Conservation (phyloP, 176 grass and related monocot genomes). For the Luzula sylvatica region DNA sequence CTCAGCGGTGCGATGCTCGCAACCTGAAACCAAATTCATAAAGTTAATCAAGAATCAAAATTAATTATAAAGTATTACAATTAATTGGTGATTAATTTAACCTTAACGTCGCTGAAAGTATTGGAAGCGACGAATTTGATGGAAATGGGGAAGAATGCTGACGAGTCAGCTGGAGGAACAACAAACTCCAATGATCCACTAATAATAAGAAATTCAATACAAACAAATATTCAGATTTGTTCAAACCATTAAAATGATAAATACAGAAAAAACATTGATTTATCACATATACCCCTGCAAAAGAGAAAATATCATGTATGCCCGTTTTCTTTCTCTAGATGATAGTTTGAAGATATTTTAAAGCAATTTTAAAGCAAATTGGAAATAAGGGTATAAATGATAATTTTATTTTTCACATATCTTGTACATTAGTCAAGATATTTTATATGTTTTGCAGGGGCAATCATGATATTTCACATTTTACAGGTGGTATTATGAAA, state of each 20-base stretch:
- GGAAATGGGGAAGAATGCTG: slow-evolving; percentile 67
- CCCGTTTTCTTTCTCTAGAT: too few relatives aligned
- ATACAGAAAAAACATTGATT: background rate
- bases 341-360: too few relatives aligned
- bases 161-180: slow-evolving; percentile 61
- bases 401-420: too few relatives aligned
- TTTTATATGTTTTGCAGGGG: too few relatives aligned
- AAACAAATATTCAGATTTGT: background rate
- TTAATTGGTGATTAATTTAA: slow-evolving; percentile 19
- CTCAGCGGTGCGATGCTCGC: slow-evolving; percentile 28
- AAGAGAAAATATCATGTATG: too few relatives aligned
- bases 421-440: too few relatives aligned
- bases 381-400: too few relatives aligned
- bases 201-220: slow-evolving; percentile 18
- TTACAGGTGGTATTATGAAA: too few relatives aligned
- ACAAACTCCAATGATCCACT: slow-evolving; percentile 90
- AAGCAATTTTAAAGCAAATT: too few relatives aligned
- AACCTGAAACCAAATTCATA: slow-evolving; percentile 41
- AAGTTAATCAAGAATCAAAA: background rate
- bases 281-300: too few relatives aligned
- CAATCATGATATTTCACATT: too few relatives aligned
- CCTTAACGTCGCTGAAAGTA: slow-evolving; percentile 77
- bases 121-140: slow-evolving; percentile 58
- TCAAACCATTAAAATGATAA: background rate
- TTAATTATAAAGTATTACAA: background rate